A percentile compares a stretch with the other conserved stretches of the same genome.
Evolutionary conservation across 2,329 filamentous ascomycete genomes (phyloP).

Genomic region (Pseudocercospora cruenta): DNA sequence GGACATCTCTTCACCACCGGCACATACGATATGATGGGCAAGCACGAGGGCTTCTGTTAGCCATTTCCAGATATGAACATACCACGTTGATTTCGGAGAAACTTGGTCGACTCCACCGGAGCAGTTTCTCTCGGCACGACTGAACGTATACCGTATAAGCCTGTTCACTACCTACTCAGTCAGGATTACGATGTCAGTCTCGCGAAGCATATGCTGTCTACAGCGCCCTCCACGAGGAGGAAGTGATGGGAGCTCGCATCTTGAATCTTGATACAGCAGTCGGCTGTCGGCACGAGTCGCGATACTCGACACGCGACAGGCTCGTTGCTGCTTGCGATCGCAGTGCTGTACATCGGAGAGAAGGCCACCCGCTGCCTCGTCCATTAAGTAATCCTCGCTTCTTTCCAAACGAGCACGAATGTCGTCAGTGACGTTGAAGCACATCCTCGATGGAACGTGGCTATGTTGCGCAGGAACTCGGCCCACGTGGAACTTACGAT

Average conservation of each 20-base stretch:
- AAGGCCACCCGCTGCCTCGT: too few relatives aligned
- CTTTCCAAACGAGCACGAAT: too few relatives aligned
- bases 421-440: too few relatives aligned
- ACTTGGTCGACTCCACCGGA: not conserved
- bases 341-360: too few relatives aligned
- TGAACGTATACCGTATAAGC: not conserved
- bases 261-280: not conserved
- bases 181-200: not conserved
- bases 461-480: not conserved
- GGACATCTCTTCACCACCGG: not conserved
- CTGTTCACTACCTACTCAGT: not conserved
- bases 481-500: not conserved
- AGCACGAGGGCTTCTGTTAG: too few relatives aligned
- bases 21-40: not conserved
- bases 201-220: not conserved
- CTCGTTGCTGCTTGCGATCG: not conserved
- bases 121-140: not conserved
- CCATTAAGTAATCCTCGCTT: too few relatives aligned
- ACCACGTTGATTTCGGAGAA: not conserved
- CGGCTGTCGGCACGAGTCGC: not conserved
- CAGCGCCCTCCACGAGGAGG: not conserved
- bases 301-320: not conserved
- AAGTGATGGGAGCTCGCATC: not conserved
- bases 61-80: too few relatives aligned
- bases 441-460: not conserved